These are phyloP conservation scores for Sporothrix mexicana DNA, from an alignment of 2,329 filamentous ascomycete species.

Conservation along the genomic window DNA sequence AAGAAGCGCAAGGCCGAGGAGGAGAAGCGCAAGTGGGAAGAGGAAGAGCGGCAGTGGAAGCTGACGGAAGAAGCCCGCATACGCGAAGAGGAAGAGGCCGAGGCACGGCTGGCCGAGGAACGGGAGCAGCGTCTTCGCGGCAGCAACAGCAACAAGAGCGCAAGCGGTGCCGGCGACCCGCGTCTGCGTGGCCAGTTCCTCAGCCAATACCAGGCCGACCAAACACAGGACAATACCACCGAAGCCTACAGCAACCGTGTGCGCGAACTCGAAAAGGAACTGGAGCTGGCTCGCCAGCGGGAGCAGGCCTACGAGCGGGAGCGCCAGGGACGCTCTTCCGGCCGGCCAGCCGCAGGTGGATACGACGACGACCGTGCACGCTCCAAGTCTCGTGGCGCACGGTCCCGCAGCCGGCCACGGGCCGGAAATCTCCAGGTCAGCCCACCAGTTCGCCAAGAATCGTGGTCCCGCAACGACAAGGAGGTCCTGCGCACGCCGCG, in stretches of 20 bases:
- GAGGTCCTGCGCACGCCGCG: slow-evolving; percentile 65
- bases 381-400: slow-evolving; percentile 37
- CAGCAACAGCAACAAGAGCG: slow-evolving; percentile 57
- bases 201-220: slow-evolving; percentile 82
- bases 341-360: slow-evolving; percentile 38
- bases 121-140: slow-evolving; percentile 65
- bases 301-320: slow-evolving; percentile 67
- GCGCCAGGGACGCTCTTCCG: slow-evolving; percentile 59
- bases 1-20: slow-evolving; percentile 60
- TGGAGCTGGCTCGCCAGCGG: slow-evolving; percentile 66
- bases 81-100: slow-evolving; percentile 75
- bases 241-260: slow-evolving; percentile 69
- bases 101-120: slow-evolving; percentile 70
- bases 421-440: slow-evolving; percentile 36
- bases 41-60: slow-evolving; percentile 72
- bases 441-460: slow-evolving; percentile 61
- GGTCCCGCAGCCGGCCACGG: slow-evolving; percentile 34
- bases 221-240: slow-evolving; percentile 47
- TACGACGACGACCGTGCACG: slow-evolving; percentile 36
- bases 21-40: slow-evolving; percentile 71
- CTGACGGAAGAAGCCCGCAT: slow-evolving; percentile 69
- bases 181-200: slow-evolving; percentile 82
- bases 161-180: slow-evolving; percentile 54
- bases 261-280: slow-evolving; percentile 77
- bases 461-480: slow-evolving; percentile 69